Evolutionary conservation across 1,284 basidiomycete genomes (phyloP).

Genomic region (Moesziomyces parantarcticus): DNA sequence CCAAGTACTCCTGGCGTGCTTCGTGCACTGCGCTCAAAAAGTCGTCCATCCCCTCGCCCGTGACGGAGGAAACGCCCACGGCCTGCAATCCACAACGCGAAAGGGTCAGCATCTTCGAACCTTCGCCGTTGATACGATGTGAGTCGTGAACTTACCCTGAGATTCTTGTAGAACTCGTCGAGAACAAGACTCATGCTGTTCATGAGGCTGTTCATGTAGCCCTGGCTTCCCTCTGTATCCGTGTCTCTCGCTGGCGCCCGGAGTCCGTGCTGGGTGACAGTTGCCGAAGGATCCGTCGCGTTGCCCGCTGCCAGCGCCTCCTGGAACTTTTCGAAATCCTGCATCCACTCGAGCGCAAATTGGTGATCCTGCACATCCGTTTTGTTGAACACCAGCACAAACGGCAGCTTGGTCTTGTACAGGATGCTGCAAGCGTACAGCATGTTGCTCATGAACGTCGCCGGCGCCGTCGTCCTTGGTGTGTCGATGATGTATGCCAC

Average conservation of each 20-base stretch:
- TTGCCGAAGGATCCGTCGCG: conserved; percentile 70
- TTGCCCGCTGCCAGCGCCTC: conserved; percentile 69
- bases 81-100: conserved; percentile 72
- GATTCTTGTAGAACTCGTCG: conserved; percentile 97
- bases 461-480: conserved; percentile 90
- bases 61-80: conserved; percentile 94
- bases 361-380: conserved; percentile 88
- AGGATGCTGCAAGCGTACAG: conserved; percentile 98
- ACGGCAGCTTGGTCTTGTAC: conserved; percentile 97
- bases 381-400: conserved; percentile 99
- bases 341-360: conserved; percentile 98
- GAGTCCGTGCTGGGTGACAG: conserved; percentile 29
- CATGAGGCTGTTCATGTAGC: conserved; percentile 99
- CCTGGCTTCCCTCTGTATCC: conserved; percentile 72
- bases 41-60: conserved; percentile 88
- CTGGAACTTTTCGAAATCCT: conserved; percentile 85
- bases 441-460: conserved; percentile 99
- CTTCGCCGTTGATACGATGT: neutral
- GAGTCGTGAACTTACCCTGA: conserved; percentile 76
- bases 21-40: conserved; percentile 91
- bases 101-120: conserved; percentile 4
- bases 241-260: conserved; percentile 22
- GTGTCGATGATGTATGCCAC: conserved; percentile 98
- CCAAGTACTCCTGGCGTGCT: conserved; percentile 84
- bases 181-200: conserved; percentile 98